Evolutionary conservation across 306 rosid species (phyloP).

Genomic region (Nissolia schottii): DNA sequence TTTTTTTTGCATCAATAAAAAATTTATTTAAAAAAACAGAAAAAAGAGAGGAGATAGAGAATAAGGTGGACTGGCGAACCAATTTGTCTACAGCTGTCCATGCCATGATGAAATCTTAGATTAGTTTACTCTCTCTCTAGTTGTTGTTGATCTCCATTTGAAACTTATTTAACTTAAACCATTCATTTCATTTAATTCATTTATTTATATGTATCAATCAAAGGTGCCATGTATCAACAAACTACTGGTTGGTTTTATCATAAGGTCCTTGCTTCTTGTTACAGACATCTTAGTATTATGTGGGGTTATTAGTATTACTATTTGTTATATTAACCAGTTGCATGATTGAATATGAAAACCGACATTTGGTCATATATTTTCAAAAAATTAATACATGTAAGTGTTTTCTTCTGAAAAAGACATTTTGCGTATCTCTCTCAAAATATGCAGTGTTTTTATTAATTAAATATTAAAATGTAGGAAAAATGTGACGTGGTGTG

Average conservation of each 20-base stretch:
- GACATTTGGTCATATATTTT: no score
- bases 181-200: slow-evolving; percentile 9
- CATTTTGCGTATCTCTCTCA: slow-evolving; percentile 22
- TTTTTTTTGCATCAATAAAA: background rate
- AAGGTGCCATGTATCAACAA: slow-evolving; percentile 29
- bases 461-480: no score
- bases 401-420: slow-evolving; percentile 41
- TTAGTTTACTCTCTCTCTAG: background rate
- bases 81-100: slow-evolving; percentile 37
- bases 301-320: slow-evolving; percentile 42
- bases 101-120: slow-evolving; percentile 10
- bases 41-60: background rate
- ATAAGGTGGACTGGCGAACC: background rate
- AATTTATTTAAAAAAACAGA: background rate
- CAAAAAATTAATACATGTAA: background rate
- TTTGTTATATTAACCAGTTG: slow-evolving; percentile 4
- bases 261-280: slow-evolving; percentile 2
- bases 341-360: slow-evolving; percentile 7
- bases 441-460: slow-evolving; percentile 16
- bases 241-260: slow-evolving; percentile 21
- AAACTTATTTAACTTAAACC: no score
- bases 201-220: no score
- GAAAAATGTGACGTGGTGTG: slow-evolving; percentile 39
- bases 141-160: slow-evolving; percentile 38
- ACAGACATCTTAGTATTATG: slow-evolving; percentile 4